A percentile compares a stretch with the other conserved stretches of the same genome.
Evolutionary conservation across 306 rosid genomes (phyloP).

Genomic region (Argentina anserina): DNA sequence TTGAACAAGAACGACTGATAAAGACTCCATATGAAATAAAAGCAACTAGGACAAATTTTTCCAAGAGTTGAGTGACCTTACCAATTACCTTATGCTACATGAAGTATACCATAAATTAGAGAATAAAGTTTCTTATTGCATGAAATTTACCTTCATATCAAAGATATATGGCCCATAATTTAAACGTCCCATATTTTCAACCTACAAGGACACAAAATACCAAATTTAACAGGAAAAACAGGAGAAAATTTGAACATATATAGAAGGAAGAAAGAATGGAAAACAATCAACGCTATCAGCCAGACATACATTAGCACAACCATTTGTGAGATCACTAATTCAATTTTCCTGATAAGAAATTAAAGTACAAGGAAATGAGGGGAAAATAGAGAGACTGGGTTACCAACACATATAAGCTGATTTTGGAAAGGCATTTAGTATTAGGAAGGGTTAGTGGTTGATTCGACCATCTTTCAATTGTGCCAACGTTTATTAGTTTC

Average conservation of each 20-base stretch:
- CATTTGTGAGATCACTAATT: background rate
- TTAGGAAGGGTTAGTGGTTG: constrained; percentile 57
- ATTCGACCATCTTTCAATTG: constrained; percentile 69
- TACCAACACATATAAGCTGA: constrained; percentile 74
- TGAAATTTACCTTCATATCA: constrained; percentile 70
- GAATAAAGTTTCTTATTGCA: background rate
- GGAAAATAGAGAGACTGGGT: constrained; percentile 10
- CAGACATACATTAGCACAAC: no score
- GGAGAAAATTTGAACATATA: background rate
- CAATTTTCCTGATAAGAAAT: background rate
- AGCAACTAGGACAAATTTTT: background rate
- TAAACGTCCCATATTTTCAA: constrained; percentile 89
- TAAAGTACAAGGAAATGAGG: background rate
- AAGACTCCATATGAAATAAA: background rate
- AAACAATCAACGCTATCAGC: no score
- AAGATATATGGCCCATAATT: constrained; percentile 76
- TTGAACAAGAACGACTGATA: background rate
- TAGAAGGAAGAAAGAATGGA: background rate
- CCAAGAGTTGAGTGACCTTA: background rate
- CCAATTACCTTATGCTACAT: background rate
- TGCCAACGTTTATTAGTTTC: constrained; percentile 63
- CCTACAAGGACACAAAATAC: constrained; percentile 42
- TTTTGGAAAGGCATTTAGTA: constrained; percentile 44
- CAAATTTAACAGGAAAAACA: constrained; percentile 1
- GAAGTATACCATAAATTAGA: background rate